A percentile compares a stretch with the other conserved stretches of the same genome.
Conservation (phyloP, 257 asterid genomes). For the Capsicum chinense region DNA sequence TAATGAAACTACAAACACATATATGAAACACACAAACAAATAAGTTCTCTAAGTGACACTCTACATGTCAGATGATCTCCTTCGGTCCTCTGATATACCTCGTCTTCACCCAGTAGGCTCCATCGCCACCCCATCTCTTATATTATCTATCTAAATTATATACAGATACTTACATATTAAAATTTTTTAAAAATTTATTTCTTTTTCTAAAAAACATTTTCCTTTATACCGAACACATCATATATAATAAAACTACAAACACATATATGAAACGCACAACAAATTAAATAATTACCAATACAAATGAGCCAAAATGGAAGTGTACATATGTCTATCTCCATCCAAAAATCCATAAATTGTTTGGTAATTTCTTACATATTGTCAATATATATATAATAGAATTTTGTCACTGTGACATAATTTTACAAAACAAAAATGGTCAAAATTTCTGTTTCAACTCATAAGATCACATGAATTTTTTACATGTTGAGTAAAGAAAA, state of each 20-base stretch:
- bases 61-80: no score
- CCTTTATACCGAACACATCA: no score
- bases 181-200: no score
- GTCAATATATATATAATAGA: no score
- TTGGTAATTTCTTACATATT: neutral
- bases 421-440: slow-evolving; percentile 18
- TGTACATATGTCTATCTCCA: neutral
- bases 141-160: no score
- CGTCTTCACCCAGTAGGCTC: no score
- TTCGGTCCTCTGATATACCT: no score
- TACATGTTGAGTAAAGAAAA: slow-evolving; percentile 14
- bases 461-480: neutral
- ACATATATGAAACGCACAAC: neutral
- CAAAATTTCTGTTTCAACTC: neutral
- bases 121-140: no score
- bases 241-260: neutral
- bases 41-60: no score
- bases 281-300: neutral
- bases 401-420: neutral
- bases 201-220: no score
- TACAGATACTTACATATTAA: no score
- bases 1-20: neutral
- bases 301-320: neutral
- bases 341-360: neutral
- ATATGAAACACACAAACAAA: neutral